Conservation (phyloP, 257 asterid species). For the Petunia axillaris region DNA sequence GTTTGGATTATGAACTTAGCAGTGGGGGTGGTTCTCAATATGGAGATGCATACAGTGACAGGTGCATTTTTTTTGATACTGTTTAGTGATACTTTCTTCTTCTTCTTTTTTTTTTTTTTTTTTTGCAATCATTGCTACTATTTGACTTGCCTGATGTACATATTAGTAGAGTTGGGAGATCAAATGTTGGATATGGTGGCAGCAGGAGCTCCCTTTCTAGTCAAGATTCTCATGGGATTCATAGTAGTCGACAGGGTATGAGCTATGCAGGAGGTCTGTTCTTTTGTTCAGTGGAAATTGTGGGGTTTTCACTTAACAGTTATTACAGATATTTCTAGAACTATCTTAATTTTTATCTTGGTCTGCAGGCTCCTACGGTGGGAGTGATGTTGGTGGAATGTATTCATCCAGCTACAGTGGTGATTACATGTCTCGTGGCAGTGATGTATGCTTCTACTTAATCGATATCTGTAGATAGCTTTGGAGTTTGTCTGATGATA, state of each 20-base stretch:
- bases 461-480: not conserved
- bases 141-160: not conserved
- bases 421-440: constrained; percentile 79
- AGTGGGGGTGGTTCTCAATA: constrained; percentile 77
- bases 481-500: constrained; percentile 20
- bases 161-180: constrained; percentile 68
- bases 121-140: not conserved
- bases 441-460: constrained; percentile 59
- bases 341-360: constrained; percentile 15
- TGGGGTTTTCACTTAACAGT: not conserved
- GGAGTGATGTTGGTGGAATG: constrained; percentile 78
- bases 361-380: constrained; percentile 68
- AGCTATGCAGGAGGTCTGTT: constrained; percentile 75
- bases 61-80: constrained; percentile 46
- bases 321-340: not conserved
- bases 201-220: constrained; percentile 70
- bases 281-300: not conserved
- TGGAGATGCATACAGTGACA: constrained; percentile 72
- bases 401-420: constrained; percentile 80
- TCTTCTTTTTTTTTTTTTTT: not conserved
- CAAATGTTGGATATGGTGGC: constrained; percentile 79
- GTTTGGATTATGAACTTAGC: constrained; percentile 75
- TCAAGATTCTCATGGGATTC: constrained; percentile 84
- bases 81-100: not conserved
- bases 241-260: constrained; percentile 82